Evolutionary conservation across 306 rosid genomes (phyloP).

Genomic region (Coriaria nepalensis): DNA sequence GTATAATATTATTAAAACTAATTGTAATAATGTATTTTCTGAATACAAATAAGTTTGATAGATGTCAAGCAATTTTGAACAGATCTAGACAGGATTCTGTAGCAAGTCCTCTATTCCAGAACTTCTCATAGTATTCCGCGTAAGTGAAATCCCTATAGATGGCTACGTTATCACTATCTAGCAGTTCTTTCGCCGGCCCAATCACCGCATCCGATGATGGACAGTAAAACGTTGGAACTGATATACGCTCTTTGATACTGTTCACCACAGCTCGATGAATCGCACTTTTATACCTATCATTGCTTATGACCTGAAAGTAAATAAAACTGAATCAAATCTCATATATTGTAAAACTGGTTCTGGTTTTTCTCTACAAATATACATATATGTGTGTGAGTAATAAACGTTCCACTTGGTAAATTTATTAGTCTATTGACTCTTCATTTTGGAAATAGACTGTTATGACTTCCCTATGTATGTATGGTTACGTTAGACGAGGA

Average conservation of each 20-base stretch:
- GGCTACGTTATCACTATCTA: slow-evolving; percentile 8
- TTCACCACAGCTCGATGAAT: slow-evolving; percentile 42
- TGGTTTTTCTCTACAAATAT: no score
- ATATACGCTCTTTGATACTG: slow-evolving; percentile 23
- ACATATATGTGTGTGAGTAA: no score
- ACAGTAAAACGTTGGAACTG: slow-evolving; percentile 42
- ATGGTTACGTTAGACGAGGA: no score
- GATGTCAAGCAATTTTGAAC: slow-evolving; percentile 20
- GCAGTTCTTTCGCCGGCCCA: slow-evolving; percentile 22
- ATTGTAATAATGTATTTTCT: no score
- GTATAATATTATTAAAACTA: no score
- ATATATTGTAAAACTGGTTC: no score
- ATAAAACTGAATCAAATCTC: no score
- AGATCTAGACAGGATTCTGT: slow-evolving; percentile 28
- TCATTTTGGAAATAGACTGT: no score
- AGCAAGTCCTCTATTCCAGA: slow-evolving; percentile 35
- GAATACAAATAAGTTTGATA: no score
- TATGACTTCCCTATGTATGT: no score
- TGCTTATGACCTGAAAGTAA: slow-evolving; percentile 36
- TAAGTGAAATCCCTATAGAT: slow-evolving; percentile 22
- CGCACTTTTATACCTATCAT: slow-evolving; percentile 33
- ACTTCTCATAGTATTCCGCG: slow-evolving; percentile 22
- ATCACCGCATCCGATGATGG: slow-evolving; percentile 31
- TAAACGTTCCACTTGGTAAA: no score
- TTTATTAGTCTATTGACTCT: no score